A percentile compares a stretch with the other conserved stretches of the same genome.
Evolutionary conservation across 2,329 filamentous ascomycete species (phyloP).

Genomic region (Fusarium nygamai): DNA sequence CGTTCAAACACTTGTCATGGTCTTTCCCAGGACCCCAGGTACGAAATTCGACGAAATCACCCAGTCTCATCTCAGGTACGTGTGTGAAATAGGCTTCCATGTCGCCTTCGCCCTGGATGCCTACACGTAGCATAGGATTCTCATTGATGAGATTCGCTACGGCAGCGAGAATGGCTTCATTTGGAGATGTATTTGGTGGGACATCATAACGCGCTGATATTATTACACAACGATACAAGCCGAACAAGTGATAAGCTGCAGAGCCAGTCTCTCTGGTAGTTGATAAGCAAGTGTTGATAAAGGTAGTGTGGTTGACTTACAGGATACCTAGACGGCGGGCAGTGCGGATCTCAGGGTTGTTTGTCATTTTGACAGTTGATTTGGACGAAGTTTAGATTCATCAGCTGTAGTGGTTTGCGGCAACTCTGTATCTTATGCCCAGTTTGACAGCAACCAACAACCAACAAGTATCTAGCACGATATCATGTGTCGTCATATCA

Average conservation of each 20-base stretch:
- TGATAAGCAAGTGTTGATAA: background rate
- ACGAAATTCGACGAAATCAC: slow-evolving; percentile 53
- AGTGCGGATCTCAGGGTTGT: background rate
- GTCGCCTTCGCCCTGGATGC: slow-evolving; percentile 58
- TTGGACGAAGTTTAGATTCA: background rate
- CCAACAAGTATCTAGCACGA: background rate
- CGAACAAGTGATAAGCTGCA: slow-evolving; percentile 57
- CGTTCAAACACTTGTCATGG: slow-evolving; percentile 47
- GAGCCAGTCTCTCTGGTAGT: slow-evolving; percentile 55
- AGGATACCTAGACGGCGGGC: slow-evolving; percentile 42
- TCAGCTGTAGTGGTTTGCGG: background rate
- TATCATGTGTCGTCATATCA: background rate
- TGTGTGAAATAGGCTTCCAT: slow-evolving; percentile 55
- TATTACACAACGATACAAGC: slow-evolving; percentile 58
- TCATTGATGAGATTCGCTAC: slow-evolving; percentile 52
- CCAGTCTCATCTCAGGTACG: slow-evolving; percentile 55
- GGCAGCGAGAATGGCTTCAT: slow-evolving; percentile 49
- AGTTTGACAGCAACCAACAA: background rate
- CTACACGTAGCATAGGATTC: slow-evolving; percentile 60
- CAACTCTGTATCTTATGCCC: background rate
- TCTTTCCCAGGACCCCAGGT: slow-evolving; percentile 34
- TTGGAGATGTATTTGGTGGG: background rate
- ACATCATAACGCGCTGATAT: slow-evolving; percentile 56
- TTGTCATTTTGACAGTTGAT: slow-evolving; percentile 4
- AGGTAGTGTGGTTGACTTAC: slow-evolving; percentile 26